These are phyloP conservation scores for Lasiosphaeris hirsuta DNA, from an alignment of 495 filamentous ascomycete species.

Conservation along the genomic window DNA sequence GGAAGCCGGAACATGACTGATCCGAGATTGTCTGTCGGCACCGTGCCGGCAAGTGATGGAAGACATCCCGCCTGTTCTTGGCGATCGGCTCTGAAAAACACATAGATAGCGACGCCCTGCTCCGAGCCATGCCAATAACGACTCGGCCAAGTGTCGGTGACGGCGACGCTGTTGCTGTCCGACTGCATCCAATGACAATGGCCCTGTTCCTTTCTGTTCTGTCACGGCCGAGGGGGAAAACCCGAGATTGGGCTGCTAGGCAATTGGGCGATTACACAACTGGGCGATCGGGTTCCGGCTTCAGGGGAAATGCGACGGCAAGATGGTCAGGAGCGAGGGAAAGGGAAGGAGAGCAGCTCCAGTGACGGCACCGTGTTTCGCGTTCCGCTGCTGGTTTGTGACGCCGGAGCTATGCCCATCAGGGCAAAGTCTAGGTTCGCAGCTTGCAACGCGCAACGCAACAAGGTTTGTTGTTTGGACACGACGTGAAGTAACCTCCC, in stretches of 20 bases:
- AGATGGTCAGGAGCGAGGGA: neutral
- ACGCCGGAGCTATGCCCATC: slow-evolving; percentile 3
- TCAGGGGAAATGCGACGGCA: too few relatives aligned
- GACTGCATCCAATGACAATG: neutral
- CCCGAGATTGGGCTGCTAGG: too few relatives aligned
- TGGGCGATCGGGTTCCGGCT: too few relatives aligned
- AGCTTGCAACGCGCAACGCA: neutral
- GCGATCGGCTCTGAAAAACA: slow-evolving; percentile 4
- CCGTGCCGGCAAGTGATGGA: slow-evolving; percentile 7
- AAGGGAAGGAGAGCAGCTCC: too few relatives aligned
- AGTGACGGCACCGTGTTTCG: too few relatives aligned
- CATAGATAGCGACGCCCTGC: neutral
- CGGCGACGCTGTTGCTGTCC: neutral
- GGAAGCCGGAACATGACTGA: slow-evolving; percentile 1
- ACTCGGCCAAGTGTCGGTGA: too few relatives aligned
- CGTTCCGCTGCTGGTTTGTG: slow-evolving; percentile 4
- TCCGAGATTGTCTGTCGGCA: slow-evolving; percentile 14
- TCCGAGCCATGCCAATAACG: too few relatives aligned
- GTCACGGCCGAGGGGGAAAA: too few relatives aligned
- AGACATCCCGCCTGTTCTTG: neutral
- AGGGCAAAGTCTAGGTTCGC: neutral
- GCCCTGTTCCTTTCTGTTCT: too few relatives aligned
- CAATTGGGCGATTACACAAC: too few relatives aligned
- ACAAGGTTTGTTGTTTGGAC: slow-evolving; percentile 7
- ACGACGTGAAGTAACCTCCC: slow-evolving; percentile 15